Percentiles rank a stretch among this genome's conserved stretches.
Evolutionary conservation across 345 rosid genomes (phyloP).

Genomic region (Populus pruinosa): DNA sequence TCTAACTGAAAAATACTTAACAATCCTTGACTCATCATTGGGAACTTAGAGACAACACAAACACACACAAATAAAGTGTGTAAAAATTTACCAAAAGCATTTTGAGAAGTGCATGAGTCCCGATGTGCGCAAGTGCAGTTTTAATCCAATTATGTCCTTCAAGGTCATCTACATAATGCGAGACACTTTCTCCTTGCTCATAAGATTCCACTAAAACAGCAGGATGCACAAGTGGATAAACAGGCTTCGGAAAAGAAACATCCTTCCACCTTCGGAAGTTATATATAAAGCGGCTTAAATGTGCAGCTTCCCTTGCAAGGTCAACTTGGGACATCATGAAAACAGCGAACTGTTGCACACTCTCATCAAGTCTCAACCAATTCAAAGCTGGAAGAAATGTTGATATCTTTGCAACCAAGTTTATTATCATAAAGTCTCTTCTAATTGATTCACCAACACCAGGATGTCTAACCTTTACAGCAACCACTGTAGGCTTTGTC

Average conservation of each 20-base stretch:
- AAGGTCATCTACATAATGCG: conserved; percentile 74
- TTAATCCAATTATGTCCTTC: conserved; percentile 65
- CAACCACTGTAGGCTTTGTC: conserved; percentile 66
- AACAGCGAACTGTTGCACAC: conserved; percentile 89
- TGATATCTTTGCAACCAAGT: conserved; percentile 64
- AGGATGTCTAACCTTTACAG: conserved; percentile 98
- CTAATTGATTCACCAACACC: conserved; percentile 89
- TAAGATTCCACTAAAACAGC: conserved; percentile 92
- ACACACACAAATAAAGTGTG: not conserved
- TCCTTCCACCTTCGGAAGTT: conserved; percentile 90
- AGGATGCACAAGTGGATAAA: conserved; percentile 93
- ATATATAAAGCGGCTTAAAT: conserved; percentile 83
- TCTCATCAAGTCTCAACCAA: conserved; percentile 95
- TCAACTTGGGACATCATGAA: conserved; percentile 99
- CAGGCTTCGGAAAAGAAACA: conserved; percentile 97
- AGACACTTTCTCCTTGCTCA: conserved; percentile 91
- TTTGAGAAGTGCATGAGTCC: conserved; percentile 94
- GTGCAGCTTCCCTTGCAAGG: conserved; percentile 99
- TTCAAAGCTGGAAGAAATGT: conserved; percentile 68
- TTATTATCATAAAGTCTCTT: conserved; percentile 82
- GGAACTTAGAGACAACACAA: not conserved
- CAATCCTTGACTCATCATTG: not conserved
- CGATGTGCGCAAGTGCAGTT: conserved; percentile 84
- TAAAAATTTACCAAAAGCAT: conserved; percentile 79
- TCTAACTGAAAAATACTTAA: not conserved